These are phyloP conservation scores for Fusarium algeriense DNA, from an alignment of 2,329 filamentous ascomycete species.

Conservation along the genomic window DNA sequence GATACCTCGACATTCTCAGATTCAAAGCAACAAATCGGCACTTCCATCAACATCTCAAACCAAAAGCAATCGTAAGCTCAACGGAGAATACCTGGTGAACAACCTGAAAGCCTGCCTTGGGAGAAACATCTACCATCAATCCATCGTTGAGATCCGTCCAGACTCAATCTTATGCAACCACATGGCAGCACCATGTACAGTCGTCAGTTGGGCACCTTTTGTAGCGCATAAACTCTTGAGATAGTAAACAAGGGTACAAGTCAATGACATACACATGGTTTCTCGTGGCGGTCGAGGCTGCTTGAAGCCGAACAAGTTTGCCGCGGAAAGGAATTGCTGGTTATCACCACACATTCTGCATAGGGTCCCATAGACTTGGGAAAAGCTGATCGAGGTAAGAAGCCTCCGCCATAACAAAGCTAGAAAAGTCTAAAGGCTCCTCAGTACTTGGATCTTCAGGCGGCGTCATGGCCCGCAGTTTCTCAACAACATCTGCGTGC, in stretches of 20 bases:
- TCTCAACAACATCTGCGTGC: constrained; percentile 61
- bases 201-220: neutral
- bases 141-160: neutral
- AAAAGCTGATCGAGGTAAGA: constrained; percentile 53
- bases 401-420: constrained; percentile 50
- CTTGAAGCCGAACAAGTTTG: neutral
- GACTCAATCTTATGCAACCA: neutral
- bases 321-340: neutral
- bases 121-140: too few species aligned
- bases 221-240: neutral
- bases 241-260: neutral
- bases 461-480: constrained; percentile 51
- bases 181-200: neutral
- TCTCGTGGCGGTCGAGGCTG: neutral
- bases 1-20: constrained; percentile 16
- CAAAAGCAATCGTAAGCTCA: neutral
- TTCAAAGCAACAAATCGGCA: constrained; percentile 27
- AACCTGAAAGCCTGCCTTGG: too few species aligned
- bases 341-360: constrained; percentile 51
- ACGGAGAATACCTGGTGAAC: neutral
- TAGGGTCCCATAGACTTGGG: constrained; percentile 53
- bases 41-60: constrained; percentile 20
- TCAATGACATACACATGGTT: neutral
- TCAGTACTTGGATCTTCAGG: constrained; percentile 37
- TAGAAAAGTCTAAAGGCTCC: constrained; percentile 39